A percentile compares a stretch with the other conserved stretches of the same genome.
phyloP scores from a whole-genome alignment of 2,329 filamentous ascomycete genomes.

The Ceratocystis destructans region DNA sequence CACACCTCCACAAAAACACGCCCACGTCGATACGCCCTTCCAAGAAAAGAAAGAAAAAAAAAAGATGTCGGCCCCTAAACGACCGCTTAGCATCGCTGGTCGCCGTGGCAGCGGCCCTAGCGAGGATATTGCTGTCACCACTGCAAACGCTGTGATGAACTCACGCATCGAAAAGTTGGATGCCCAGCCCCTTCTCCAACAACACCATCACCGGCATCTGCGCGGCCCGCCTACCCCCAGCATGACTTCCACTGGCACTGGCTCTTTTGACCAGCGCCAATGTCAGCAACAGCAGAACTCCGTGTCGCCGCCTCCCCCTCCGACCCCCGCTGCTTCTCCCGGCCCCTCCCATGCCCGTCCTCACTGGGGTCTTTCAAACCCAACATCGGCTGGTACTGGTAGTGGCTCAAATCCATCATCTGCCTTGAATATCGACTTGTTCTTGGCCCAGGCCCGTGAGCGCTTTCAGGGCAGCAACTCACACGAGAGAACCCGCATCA shows the following conservation, averaged over 20 bases:
- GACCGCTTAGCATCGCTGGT: conserved; percentile 47
- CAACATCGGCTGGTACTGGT: conserved; percentile 37
- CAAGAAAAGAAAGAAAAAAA: too few relatives aligned
- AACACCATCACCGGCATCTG: conserved; percentile 40
- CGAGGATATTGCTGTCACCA: conserved; percentile 45
- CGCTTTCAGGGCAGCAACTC: conserved; percentile 68
- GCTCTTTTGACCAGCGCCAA: conserved; percentile 42
- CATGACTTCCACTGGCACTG: conserved; percentile 46
- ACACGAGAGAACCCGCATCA: conserved; percentile 61
- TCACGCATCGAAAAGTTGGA: conserved; percentile 2
- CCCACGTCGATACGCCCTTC: too few relatives aligned
- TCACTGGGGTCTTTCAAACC: conserved; percentile 41
- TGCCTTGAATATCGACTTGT: conserved; percentile 31
- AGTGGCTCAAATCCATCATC: background rate
- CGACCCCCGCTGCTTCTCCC: conserved; percentile 51
- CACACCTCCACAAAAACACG: too few relatives aligned
- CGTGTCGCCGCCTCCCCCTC: conserved; percentile 49
- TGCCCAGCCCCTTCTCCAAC: conserved; percentile 27
- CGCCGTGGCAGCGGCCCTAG: conserved; percentile 44
- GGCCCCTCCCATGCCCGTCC: conserved; percentile 47
- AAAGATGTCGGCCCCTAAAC: conserved; percentile 33
- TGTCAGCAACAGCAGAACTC: conserved; percentile 24
- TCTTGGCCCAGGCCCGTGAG: conserved; percentile 62
- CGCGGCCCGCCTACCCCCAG: conserved; percentile 52
- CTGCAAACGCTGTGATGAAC: conserved; percentile 27